Conservation (phyloP, 169 alveolate species). For the Toxoplasma gondii region DNA sequence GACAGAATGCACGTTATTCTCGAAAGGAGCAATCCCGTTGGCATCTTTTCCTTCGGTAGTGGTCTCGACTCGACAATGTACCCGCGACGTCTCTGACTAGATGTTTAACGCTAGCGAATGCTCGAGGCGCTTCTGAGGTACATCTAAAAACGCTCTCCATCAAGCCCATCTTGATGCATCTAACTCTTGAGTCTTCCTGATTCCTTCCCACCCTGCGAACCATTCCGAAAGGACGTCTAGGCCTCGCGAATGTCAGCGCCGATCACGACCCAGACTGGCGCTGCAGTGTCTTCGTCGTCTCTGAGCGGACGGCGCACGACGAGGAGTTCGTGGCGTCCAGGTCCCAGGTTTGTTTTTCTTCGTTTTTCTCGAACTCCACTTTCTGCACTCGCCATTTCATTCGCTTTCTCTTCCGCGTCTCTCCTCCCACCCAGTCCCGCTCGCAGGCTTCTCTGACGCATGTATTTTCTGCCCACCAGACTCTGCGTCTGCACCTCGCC, state of each 20-base stretch:
- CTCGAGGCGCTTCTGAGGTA: too few species aligned
- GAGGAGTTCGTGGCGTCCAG: slow-evolving; percentile 27
- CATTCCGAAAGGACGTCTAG: not conserved
- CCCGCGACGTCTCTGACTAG: too few species aligned
- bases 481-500: slow-evolving; percentile 21
- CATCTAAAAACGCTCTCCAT: too few species aligned
- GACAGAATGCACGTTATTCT: too few species aligned
- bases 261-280: not conserved
- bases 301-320: slow-evolving; percentile 1
- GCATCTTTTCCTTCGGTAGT: too few species aligned
- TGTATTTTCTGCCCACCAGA: slow-evolving; percentile 14
- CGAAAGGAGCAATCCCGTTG: too few species aligned
- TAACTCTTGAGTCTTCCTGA: too few species aligned
- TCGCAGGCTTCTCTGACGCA: slow-evolving; percentile 12
- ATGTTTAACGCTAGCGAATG: too few species aligned
- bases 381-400: not conserved
- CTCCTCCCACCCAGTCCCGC: not conserved
- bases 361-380: not conserved
- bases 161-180: too few species aligned
- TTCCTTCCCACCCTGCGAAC: too few species aligned
- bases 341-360: not conserved
- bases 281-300: not conserved
- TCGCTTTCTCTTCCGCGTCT: not conserved
- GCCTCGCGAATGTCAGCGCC: not conserved
- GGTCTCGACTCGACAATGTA: too few species aligned